Percentiles rank a stretch among this genome's conserved stretches.
Conservation (phyloP, 2,329 filamentous ascomycete species). For the Fusarium sp. region DNA sequence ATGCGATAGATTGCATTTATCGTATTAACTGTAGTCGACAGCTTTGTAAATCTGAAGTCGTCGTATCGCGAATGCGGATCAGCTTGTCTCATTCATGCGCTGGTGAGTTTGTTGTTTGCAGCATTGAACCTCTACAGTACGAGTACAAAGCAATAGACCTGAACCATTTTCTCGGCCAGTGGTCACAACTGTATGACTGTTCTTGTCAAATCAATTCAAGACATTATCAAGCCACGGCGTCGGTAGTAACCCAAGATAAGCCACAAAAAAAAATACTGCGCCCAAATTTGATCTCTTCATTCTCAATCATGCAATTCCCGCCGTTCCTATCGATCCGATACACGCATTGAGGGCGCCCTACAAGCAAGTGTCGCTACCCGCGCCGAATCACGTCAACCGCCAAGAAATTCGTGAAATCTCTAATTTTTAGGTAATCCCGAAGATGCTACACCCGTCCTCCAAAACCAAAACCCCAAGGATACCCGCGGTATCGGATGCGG, state of each 20-base stretch:
- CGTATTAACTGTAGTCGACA: too few species aligned
- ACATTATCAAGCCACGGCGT: slow-evolving; percentile 2
- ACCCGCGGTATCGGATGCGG: slow-evolving; percentile 30
- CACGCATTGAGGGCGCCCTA: not conserved
- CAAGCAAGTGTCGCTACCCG: slow-evolving; percentile 2
- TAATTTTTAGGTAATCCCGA: slow-evolving; percentile 1
- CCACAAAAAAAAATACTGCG: not conserved
- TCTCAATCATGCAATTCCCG: not conserved
- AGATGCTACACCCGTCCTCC: not conserved
- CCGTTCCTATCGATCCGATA: not conserved
- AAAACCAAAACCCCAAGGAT: not conserved
- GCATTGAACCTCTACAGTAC: not conserved
- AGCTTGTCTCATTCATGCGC: not conserved
- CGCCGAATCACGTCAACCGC: slow-evolving; percentile 7
- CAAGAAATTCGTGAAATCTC: not conserved
- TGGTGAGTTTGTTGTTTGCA: not conserved
- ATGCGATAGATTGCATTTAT: slow-evolving; percentile 22
- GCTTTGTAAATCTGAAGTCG: not conserved
- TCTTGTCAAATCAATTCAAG: not conserved
- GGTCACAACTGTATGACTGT: not conserved
- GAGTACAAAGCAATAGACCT: not conserved
- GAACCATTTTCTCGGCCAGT: slow-evolving; percentile 3
- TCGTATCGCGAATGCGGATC: not conserved
- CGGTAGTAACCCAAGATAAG: not conserved
- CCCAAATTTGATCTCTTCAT: not conserved